Evolutionary conservation across 2,329 filamentous ascomycete species (phyloP).

Genomic region (Talaromyces sp.): DNA sequence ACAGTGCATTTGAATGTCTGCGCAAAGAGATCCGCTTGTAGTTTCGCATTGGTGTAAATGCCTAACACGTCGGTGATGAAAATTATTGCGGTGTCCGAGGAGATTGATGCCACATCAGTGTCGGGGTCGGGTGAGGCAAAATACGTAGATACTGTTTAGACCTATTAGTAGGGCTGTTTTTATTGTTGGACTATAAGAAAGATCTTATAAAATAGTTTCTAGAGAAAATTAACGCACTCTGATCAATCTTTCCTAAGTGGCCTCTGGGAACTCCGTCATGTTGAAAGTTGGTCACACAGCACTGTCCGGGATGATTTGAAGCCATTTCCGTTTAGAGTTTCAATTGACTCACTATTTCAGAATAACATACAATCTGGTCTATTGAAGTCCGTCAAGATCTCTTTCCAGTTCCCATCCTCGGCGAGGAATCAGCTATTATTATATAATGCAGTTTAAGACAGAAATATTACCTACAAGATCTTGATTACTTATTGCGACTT

Average conservation of each 20-base stretch:
- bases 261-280: constrained; percentile 51
- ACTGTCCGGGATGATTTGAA: constrained; percentile 49
- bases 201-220: background rate
- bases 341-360: background rate
- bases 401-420: background rate
- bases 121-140: constrained; percentile 52
- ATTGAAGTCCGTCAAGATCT: background rate
- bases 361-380: background rate
- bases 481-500: background rate
- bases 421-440: background rate
- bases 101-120: constrained; percentile 22
- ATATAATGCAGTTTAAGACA: background rate
- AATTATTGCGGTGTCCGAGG: constrained; percentile 52
- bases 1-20: constrained; percentile 64
- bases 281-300: constrained; percentile 50
- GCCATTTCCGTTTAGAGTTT: constrained; percentile 41
- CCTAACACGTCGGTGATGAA: constrained; percentile 59
- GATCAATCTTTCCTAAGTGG: constrained; percentile 46
- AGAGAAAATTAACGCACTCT: constrained; percentile 34
- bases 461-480: background rate
- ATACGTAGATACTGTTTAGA: constrained; percentile 51
- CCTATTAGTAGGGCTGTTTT: background rate
- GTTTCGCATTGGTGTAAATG: constrained; percentile 57
- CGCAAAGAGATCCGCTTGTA: constrained; percentile 72
- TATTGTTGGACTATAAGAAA: background rate